Evolutionary conservation across 208 protist genomes (phyloP).

Genomic region (Trichomonas tenax): DNA sequence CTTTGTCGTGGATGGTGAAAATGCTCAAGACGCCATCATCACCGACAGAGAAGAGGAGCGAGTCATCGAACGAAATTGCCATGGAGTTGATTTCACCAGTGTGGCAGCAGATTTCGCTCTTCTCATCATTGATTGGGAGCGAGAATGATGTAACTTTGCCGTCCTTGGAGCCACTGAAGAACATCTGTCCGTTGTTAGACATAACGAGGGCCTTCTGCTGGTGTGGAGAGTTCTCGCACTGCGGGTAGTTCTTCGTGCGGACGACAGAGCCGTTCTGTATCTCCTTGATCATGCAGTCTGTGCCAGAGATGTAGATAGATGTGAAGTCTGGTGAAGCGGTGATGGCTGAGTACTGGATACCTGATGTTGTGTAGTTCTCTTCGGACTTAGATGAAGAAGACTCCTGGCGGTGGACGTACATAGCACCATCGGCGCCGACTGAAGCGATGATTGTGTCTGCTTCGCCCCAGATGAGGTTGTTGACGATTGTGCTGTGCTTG

Average conservation of each 20-base stretch:
- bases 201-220: constrained; percentile 56
- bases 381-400: not conserved
- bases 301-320: constrained; percentile 57
- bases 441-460: constrained; percentile 71
- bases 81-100: constrained; percentile 53
- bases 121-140: constrained; percentile 49
- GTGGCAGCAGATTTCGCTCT: constrained; percentile 2
- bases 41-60: constrained; percentile 67
- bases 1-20: not conserved
- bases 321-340: not conserved
- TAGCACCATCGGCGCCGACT: constrained; percentile 71
- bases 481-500: constrained; percentile 72
- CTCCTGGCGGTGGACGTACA: constrained; percentile 32
- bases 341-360: not conserved
- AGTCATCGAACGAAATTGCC: constrained; percentile 65
- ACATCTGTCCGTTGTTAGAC: constrained; percentile 62
- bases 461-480: constrained; percentile 38
- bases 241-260: constrained; percentile 49
- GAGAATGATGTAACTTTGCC: constrained; percentile 68
- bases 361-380: not conserved
- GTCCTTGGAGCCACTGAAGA: constrained; percentile 70
- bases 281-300: constrained; percentile 50
- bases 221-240: constrained; percentile 35
- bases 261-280: constrained; percentile 42
- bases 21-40: constrained; percentile 52